Evolutionary conservation across 2,329 filamentous ascomycete species (phyloP).

Genomic region (Exophiala oligosperma): DNA sequence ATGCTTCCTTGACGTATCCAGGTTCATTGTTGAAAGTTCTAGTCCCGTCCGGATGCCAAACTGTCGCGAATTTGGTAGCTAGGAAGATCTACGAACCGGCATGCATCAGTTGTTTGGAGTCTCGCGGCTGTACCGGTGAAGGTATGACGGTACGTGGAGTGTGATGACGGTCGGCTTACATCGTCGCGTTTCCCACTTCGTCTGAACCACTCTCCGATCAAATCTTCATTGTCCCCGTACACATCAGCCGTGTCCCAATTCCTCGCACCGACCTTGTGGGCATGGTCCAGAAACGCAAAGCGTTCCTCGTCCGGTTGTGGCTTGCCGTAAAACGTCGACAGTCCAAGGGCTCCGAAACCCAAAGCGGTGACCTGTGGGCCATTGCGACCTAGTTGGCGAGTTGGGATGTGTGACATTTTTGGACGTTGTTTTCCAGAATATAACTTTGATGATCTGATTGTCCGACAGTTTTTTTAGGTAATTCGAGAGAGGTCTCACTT

Average conservation of each 20-base stretch:
- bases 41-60: conserved; percentile 8
- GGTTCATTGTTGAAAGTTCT: conserved; percentile 32
- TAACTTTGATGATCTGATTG: no score
- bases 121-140: no score
- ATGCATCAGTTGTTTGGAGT: no score
- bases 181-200: conserved; percentile 37
- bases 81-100: conserved; percentile 38
- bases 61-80: conserved; percentile 40
- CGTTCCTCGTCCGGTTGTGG: conserved; percentile 42
- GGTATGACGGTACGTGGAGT: not conserved
- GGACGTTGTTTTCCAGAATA: no score
- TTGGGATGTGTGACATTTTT: conserved; percentile 16
- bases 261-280: conserved; percentile 43
- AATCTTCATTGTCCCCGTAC: conserved; percentile 16
- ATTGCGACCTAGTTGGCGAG: conserved; percentile 30
- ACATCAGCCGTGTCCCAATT: conserved; percentile 45
- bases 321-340: conserved; percentile 33
- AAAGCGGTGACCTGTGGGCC: conserved; percentile 32
- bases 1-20: conserved; percentile 39
- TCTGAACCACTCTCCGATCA: conserved; percentile 38
- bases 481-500: no score
- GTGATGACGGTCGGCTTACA: not conserved
- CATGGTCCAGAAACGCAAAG: conserved; percentile 47
- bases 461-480: no score
- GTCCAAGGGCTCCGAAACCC: conserved; percentile 29